Base-by-base conservation (phyloP, 2,329 filamentous ascomycete species). In the Colletotrichum euphorbiae region DNA sequence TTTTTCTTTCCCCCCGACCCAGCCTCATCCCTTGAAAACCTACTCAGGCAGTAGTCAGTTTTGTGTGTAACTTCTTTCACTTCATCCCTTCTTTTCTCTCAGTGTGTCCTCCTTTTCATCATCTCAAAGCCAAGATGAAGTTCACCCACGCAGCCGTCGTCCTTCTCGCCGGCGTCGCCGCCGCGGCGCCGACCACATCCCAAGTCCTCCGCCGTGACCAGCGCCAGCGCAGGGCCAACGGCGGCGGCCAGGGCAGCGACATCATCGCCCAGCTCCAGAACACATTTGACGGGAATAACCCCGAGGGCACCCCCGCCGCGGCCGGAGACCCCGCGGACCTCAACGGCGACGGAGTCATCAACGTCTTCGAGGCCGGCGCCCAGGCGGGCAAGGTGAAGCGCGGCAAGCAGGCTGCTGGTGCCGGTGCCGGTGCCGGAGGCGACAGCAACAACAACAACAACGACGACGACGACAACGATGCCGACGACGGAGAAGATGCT, bases 311-410 rank as follows among this genome's bases (percentile, higher is more conserved):
- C 2, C 58, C 58, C 6, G 36, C 58, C 46, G 36, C 46, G 33
- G 58, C 46, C 36, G 58, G 58, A n/a, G 46, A 52, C 8, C 58
- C 36, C 0, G 46, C 24, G 6, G 50, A 54, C 31, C 57, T 60
- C 13, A 66, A 66, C 38, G 52, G 38, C 7, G 46, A 65, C 13
- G 50, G 57, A 8, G 52, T 36, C 24, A 42, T 72, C 65, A 71
- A 70, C 43, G 51, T 65, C 52, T 66, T 73, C 40, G 69, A 72
- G 42, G 45, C 43, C 46, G 57, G 57, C 28, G 50, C 36, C n/a
- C 36, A 54, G 31, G 57, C 28, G 40, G 54, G 50, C 48, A 51
- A 33, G 48, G 15, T 36, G 1, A 54, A 21, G 50, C 51, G 51
- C 0, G 33, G 51, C 17, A 54, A 51, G 48, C 48, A 33, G 48